Evolutionary conservation across 768 basidiomycete genomes (phyloP).

Genomic region (Pulveroboletus sp.): DNA sequence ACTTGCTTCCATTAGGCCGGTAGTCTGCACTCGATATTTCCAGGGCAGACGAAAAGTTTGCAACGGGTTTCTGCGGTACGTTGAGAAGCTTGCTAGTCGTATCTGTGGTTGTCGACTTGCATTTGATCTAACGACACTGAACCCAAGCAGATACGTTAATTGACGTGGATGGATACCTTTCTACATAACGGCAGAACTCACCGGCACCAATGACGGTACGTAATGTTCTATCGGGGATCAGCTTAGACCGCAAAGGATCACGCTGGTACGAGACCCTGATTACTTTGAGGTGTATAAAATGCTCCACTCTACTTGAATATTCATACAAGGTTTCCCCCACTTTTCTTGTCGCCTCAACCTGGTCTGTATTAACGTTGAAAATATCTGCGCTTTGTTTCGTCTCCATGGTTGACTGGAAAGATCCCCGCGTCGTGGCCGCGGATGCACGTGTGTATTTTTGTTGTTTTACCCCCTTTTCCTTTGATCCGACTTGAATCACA

Average conservation of each 20-base stretch:
- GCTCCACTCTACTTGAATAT: neutral
- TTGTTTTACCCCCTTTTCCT: neutral
- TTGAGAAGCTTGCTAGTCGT: neutral
- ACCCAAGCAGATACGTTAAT: neutral
- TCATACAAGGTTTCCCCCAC: conserved; percentile 3
- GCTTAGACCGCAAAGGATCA: conserved; percentile 5
- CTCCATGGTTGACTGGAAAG: conserved; percentile 26
- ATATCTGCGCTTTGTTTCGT: conserved; percentile 13
- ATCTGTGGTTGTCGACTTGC: neutral
- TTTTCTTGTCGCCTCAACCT: conserved; percentile 2
- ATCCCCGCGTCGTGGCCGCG: conserved; percentile 13
- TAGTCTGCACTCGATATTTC: neutral
- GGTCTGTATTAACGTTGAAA: conserved; percentile 6
- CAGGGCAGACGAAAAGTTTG: neutral
- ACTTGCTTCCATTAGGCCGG: conserved; percentile 11
- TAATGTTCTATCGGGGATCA: conserved; percentile 15
- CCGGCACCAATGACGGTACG: conserved; percentile 8
- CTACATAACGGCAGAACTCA: neutral
- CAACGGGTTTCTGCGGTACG: neutral
- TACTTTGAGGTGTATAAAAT: conserved; percentile 24
- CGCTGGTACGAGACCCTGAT: conserved; percentile 17
- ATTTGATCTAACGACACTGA: neutral
- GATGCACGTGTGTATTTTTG: conserved; percentile 21
- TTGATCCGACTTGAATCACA: conserved; percentile 1
- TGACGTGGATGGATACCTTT: neutral